Percentiles rank a stretch among this genome's conserved stretches.
These are phyloP conservation scores for Saururus chinensis DNA, from an alignment of 164 flowering plant species.

Conservation along the genomic window DNA sequence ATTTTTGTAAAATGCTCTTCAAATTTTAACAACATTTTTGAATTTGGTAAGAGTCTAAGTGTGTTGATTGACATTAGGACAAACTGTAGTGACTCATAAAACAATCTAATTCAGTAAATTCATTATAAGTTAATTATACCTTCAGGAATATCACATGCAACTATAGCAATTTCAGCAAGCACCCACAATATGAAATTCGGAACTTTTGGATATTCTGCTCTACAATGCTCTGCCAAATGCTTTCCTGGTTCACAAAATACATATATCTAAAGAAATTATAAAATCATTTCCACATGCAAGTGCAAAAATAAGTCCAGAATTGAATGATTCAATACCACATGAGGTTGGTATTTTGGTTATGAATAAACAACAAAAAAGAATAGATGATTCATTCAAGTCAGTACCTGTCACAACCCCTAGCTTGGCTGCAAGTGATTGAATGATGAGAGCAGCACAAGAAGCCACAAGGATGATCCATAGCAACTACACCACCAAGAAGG, in stretches of 20 bases:
- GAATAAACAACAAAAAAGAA: slow-evolving; percentile 3
- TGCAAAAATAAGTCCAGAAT: too few relatives aligned
- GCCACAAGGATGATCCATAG: slow-evolving; percentile 91
- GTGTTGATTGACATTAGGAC: too few relatives aligned
- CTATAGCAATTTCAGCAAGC: slow-evolving; percentile 83
- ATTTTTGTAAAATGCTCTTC: too few relatives aligned
- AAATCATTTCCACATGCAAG: too few relatives aligned
- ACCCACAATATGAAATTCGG: slow-evolving; percentile 83
- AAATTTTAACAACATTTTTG: too few relatives aligned
- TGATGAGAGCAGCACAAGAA: slow-evolving; percentile 80
- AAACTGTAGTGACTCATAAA: too few relatives aligned
- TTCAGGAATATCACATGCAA: slow-evolving; percentile 96
- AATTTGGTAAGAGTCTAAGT: too few relatives aligned
- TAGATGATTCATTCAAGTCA: neutral
- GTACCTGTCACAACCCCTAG: slow-evolving; percentile 91
- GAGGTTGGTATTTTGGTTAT: too few relatives aligned
- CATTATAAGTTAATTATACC: slow-evolving; percentile 21
- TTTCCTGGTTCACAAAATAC: slow-evolving; percentile 38
- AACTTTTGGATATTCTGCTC: slow-evolving; percentile 58
- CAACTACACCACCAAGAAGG: slow-evolving; percentile 32
- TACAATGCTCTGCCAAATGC: slow-evolving; percentile 90
- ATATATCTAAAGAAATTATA: too few relatives aligned
- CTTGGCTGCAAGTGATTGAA: slow-evolving; percentile 88
- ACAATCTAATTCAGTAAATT: too few relatives aligned
- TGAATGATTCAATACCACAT: too few relatives aligned